Conservation (phyloP, 1,284 basidiomycete genomes). For the Rhodofomes roseus region DNA sequence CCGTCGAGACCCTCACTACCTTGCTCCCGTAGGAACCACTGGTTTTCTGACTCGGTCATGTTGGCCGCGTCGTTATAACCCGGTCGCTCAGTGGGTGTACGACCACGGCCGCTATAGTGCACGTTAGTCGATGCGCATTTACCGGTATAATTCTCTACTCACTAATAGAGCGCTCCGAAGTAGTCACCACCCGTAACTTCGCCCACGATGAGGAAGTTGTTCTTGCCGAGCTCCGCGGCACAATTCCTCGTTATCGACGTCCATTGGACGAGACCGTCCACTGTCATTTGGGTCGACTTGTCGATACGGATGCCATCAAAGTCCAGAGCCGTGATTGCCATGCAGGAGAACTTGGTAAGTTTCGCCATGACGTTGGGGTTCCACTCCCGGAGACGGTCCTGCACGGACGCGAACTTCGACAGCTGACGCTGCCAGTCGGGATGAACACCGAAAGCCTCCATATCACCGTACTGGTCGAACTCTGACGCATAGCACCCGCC, state of each 20-base stretch:
- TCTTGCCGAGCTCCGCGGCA: slow-evolving; percentile 68
- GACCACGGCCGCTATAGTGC: slow-evolving; percentile 72
- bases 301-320: slow-evolving; percentile 92
- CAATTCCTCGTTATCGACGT: slow-evolving; percentile 69
- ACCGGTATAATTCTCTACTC: slow-evolving; percentile 24
- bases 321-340: slow-evolving; percentile 83
- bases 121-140: slow-evolving; percentile 1
- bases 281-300: slow-evolving; percentile 88
- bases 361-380: slow-evolving; percentile 71
- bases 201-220: slow-evolving; percentile 85
- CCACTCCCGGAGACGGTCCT: slow-evolving; percentile 92
- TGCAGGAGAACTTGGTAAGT: slow-evolving; percentile 75
- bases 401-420: slow-evolving; percentile 90
- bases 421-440: slow-evolving; percentile 93
- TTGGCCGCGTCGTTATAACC: slow-evolving; percentile 69
- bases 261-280: slow-evolving; percentile 79
- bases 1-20: slow-evolving; percentile 65
- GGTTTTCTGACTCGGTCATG: slow-evolving; percentile 50
- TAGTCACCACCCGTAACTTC: slow-evolving; percentile 94
- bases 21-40: slow-evolving; percentile 77
- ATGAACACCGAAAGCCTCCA: slow-evolving; percentile 94
- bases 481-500: slow-evolving; percentile 77
- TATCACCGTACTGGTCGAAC: slow-evolving; percentile 92
- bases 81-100: slow-evolving; percentile 66
- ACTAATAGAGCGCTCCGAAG: slow-evolving; percentile 85